Evolutionary conservation across 2,329 filamentous ascomycete species (phyloP).

Genomic region (Penicillium corylophilum): DNA sequence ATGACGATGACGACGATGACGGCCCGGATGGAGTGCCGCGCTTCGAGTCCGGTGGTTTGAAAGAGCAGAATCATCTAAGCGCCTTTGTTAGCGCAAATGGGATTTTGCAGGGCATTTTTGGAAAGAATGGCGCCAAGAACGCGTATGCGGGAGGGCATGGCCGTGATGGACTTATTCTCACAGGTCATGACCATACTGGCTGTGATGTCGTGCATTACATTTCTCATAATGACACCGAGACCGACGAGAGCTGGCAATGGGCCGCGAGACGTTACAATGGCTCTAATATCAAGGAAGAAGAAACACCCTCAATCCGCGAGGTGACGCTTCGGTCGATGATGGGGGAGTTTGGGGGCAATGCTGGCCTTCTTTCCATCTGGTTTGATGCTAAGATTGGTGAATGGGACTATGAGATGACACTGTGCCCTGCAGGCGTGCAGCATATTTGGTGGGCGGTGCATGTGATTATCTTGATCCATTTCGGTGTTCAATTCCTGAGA

Average conservation of each 20-base stretch:
- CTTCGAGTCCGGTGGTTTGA: conserved; percentile 52
- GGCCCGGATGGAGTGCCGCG: conserved; percentile 48
- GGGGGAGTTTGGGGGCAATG: conserved; percentile 92
- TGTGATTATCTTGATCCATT: conserved; percentile 62
- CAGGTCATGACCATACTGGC: conserved; percentile 92
- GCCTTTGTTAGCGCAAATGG: conserved; percentile 64
- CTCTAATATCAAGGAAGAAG: conserved; percentile 2
- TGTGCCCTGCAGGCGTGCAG: conserved; percentile 78
- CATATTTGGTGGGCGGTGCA: conserved; percentile 95
- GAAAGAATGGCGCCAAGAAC: conserved; percentile 63
- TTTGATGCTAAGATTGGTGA: conserved; percentile 67
- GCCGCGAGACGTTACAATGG: conserved; percentile 32
- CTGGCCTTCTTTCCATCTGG: conserved; percentile 84
- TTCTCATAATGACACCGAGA: conserved; percentile 50
- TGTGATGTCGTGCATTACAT: conserved; percentile 87
- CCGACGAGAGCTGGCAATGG: conserved; percentile 33
- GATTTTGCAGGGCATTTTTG: conserved; percentile 81
- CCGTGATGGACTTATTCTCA: conserved; percentile 75
- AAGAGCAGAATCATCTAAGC: conserved; percentile 89
- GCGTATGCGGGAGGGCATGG: conserved; percentile 64
- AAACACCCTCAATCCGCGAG: conserved; percentile 63
- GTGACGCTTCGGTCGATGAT: conserved; percentile 98
- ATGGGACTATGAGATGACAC: conserved; percentile 79
- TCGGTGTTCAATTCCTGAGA: conserved; percentile 26
- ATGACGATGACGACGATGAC: conserved; percentile 62